Conservation (phyloP, 179 eudicot genomes). For the Camellia oleifera region DNA sequence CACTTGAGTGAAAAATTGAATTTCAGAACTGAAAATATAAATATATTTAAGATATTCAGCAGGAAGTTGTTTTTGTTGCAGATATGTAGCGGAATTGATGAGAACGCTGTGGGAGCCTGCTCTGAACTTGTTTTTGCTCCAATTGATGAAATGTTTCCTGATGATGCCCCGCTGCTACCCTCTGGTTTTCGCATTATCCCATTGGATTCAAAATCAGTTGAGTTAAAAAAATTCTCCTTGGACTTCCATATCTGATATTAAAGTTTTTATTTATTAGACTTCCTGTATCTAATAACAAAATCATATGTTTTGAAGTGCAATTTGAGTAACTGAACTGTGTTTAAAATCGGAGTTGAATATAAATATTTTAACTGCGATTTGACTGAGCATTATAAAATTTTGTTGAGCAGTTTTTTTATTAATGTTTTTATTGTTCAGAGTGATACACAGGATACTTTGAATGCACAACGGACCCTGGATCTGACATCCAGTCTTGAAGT, state of each 20-base stretch:
- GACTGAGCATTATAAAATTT: not conserved
- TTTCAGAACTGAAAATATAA: not conserved
- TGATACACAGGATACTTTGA: conserved; percentile 52
- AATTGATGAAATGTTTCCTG: conserved; percentile 93
- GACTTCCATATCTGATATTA: not conserved
- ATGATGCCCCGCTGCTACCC: conserved; percentile 85
- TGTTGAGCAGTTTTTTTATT: not conserved
- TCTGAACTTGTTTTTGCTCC: conserved; percentile 96
- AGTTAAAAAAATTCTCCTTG: conserved; percentile 17
- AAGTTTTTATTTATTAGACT: not conserved
- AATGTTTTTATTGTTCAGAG: conserved; percentile 15
- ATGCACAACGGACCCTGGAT: conserved; percentile 80
- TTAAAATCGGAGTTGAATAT: not conserved
- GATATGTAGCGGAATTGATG: conserved; percentile 91
- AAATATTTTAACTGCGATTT: not conserved
- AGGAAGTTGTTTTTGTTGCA: conserved; percentile 26
- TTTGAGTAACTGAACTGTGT: not conserved
- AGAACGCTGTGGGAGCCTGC: conserved; percentile 88
- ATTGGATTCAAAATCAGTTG: conserved; percentile 68
- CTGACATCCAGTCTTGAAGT: conserved; percentile 92
- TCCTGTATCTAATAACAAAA: not conserved
- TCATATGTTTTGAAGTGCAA: not conserved
- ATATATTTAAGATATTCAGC: not conserved
- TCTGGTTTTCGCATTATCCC: conserved; percentile 95
- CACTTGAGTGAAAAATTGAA: not conserved